phyloP scores from a whole-genome alignment of 371 early-diverging fungal genomes.

The Rhizomucor miehei region DNA sequence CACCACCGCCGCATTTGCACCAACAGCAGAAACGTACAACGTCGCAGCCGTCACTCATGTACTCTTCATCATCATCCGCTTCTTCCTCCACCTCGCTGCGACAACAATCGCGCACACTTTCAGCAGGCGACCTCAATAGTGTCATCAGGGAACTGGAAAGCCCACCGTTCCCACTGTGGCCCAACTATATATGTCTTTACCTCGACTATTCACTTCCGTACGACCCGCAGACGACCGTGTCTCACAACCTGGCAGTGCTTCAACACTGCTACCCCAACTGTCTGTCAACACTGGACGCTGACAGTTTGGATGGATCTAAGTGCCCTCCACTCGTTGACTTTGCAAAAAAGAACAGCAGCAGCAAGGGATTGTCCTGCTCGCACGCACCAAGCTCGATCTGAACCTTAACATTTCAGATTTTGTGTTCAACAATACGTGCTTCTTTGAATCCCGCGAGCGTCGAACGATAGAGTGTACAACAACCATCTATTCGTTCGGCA shows the following conservation, averaged over 20 bases:
- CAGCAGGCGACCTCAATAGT: conserved; percentile 5
- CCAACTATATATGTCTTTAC: conserved; percentile 46
- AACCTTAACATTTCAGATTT: conserved; percentile 41
- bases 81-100: conserved; percentile 5
- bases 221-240: conserved; percentile 29
- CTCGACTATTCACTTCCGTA: conserved; percentile 40
- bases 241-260: conserved; percentile 38
- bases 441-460: conserved; percentile 52
- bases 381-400: conserved; percentile 38
- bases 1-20: background rate
- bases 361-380: background rate
- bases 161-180: conserved; percentile 27
- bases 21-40: conserved; percentile 8
- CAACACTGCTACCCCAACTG: conserved; percentile 39
- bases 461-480: conserved; percentile 59
- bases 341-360: conserved; percentile 8
- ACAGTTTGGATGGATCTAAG: conserved; percentile 25
- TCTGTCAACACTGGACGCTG: conserved; percentile 14
- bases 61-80: conserved; percentile 3
- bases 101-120: conserved; percentile 3
- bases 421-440: conserved; percentile 42
- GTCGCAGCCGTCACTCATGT: conserved; percentile 3
- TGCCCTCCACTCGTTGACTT: conserved; percentile 30
- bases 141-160: conserved; percentile 5
- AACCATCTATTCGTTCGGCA: conserved; percentile 62